Conservation (phyloP, 169 alveolate genomes). For the Neospora caninum region DNA sequence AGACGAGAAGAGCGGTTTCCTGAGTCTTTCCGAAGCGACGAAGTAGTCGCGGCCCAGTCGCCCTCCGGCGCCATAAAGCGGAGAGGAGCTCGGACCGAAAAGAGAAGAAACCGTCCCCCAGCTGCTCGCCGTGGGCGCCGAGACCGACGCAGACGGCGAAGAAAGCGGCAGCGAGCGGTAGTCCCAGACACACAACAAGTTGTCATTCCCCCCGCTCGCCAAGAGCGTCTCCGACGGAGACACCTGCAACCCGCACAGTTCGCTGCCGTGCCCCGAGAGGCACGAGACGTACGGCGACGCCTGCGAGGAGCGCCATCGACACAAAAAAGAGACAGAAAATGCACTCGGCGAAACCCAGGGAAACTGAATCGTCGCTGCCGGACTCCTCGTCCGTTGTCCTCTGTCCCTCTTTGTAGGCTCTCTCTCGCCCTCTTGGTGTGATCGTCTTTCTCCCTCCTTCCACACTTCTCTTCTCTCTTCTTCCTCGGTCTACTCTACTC, state of each 20-base stretch:
- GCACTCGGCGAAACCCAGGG: not conserved
- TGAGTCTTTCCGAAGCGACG: no score
- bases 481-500: not conserved
- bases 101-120: no score
- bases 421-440: not conserved
- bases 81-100: no score
- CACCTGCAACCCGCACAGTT: constrained; percentile 75
- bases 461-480: not conserved
- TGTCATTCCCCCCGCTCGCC: constrained; percentile 97
- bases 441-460: not conserved
- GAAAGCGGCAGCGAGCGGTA: constrained; percentile 1
- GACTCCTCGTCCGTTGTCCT: not conserved
- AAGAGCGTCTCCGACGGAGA: constrained; percentile 73
- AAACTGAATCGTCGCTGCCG: not conserved
- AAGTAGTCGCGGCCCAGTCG: no score
- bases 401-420: not conserved
- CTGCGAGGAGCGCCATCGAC: not conserved
- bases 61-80: no score
- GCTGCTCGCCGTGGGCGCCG: not conserved
- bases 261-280: constrained; percentile 68
- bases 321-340: not conserved
- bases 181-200: constrained; percentile 92
- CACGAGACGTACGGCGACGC: not conserved
- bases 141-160: not conserved
- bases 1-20: not conserved